phyloP scores from a whole-genome alignment of 2,329 filamentous ascomycete species.

The Sarocladium strictum region DNA sequence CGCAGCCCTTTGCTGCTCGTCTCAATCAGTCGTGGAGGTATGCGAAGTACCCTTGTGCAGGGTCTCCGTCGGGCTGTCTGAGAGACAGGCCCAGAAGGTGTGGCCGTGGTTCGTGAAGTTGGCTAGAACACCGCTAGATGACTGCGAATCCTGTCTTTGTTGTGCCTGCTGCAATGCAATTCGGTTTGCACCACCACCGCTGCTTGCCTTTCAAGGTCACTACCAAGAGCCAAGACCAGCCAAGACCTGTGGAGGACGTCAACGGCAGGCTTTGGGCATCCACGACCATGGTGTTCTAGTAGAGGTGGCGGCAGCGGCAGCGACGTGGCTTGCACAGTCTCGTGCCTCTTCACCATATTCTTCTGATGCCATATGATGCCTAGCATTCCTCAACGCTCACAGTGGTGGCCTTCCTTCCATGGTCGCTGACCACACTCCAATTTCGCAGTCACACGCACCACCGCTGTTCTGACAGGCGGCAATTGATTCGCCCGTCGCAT shows the following conservation, averaged over 20 bases:
- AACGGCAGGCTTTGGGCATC: background rate
- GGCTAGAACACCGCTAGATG: background rate
- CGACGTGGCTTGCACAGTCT: background rate
- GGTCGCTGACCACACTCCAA: too few species aligned
- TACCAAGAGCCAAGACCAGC: conserved; percentile 2
- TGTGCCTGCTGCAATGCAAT: too few species aligned
- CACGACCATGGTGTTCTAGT: background rate
- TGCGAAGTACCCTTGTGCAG: background rate
- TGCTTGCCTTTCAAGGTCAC: background rate
- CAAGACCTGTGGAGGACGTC: background rate
- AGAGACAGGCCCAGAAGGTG: background rate
- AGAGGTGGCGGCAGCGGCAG: background rate
- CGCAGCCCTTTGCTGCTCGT: background rate
- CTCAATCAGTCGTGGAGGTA: background rate
- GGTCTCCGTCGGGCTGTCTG: background rate
- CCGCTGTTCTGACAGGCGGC: too few species aligned
- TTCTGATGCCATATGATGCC: background rate
- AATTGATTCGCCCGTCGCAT: too few species aligned
- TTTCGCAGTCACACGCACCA: too few species aligned
- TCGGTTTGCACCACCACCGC: background rate
- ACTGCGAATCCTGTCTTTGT: too few species aligned
- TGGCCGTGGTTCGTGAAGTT: background rate
- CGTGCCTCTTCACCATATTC: background rate
- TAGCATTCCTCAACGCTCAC: too few species aligned
- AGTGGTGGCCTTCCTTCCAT: too few species aligned